Conservation (phyloP, 768 basidiomycete species). For the Macrolepiota dolichaula region DNA sequence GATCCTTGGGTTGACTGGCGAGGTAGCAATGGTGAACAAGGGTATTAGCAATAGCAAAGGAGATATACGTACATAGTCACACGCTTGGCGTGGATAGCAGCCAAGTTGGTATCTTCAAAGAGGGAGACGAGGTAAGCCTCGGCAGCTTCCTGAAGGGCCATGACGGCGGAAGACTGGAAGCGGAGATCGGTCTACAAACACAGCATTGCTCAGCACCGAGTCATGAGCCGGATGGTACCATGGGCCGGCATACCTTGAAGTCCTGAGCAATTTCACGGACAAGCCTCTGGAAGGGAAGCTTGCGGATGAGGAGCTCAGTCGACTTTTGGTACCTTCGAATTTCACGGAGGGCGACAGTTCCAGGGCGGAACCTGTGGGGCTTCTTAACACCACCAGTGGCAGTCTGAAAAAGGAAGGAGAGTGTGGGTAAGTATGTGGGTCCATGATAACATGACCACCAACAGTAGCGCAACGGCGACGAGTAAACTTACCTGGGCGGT, state of each 20-base stretch:
- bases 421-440: constrained; percentile 6
- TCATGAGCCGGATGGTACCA: neutral
- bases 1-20: constrained; percentile 80
- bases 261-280: constrained; percentile 97
- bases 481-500: constrained; percentile 58
- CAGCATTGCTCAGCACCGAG: constrained; percentile 9
- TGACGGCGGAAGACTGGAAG: constrained; percentile 94
- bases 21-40: constrained; percentile 20
- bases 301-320: constrained; percentile 97
- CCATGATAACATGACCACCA: constrained; percentile 13
- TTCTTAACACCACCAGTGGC: constrained; percentile 99
- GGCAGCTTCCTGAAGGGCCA: constrained; percentile 90
- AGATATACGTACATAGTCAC: constrained; percentile 23
- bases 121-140: constrained; percentile 87
- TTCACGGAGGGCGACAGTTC: constrained; percentile 99
- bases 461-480: constrained; percentile 23
- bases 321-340: constrained; percentile 98
- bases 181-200: constrained; percentile 73
- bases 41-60: constrained; percentile 7
- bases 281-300: constrained; percentile 98
- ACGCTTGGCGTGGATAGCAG: constrained; percentile 87
- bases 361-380: constrained; percentile 94
- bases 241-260: constrained; percentile 66
- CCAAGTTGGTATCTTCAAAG: constrained; percentile 89
- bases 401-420: constrained; percentile 35